phyloP scores from a whole-genome alignment of 1,139 yeast genomes.

The Suhomyces ambrosiae region DNA sequence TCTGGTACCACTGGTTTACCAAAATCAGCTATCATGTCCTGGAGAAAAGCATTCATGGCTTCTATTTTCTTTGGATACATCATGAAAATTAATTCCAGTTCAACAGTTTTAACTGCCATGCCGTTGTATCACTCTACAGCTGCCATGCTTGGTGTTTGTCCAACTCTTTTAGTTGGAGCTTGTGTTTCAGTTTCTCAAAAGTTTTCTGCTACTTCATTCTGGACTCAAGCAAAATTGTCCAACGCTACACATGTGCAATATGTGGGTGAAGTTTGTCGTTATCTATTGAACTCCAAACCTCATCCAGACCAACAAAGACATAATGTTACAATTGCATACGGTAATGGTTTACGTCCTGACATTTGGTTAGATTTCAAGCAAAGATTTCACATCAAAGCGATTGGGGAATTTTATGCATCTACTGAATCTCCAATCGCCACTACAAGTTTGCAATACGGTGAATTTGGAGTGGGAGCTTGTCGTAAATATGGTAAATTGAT shows the following conservation, averaged over 20 bases:
- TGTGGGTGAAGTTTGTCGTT: constrained; percentile 95
- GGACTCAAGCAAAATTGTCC: constrained; percentile 82
- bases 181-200: constrained; percentile 78
- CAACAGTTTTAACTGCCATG: constrained; percentile 86
- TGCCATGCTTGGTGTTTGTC: constrained; percentile 80
- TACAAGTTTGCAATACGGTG: constrained; percentile 79
- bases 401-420: constrained; percentile 93
- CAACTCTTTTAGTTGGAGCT: constrained; percentile 66
- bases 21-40: constrained; percentile 90
- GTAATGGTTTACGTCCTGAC: constrained; percentile 92
- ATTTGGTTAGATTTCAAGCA: constrained; percentile 82
- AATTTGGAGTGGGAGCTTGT: constrained; percentile 86
- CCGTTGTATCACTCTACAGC: constrained; percentile 96
- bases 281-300: constrained; percentile 66
- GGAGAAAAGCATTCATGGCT: constrained; percentile 82
- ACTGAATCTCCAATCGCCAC: constrained; percentile 93
- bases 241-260: constrained; percentile 84
- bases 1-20: constrained; percentile 97
- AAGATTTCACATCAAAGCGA: constrained; percentile 70
- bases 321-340: constrained; percentile 71
- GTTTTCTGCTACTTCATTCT: constrained; percentile 81
- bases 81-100: constrained; percentile 55
- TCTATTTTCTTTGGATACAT: constrained; percentile 69
- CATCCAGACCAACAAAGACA: constrained; percentile 72
- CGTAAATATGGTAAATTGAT: constrained; percentile 76